These are phyloP conservation scores for Curvularia sp. DNA, from an alignment of 2,329 filamentous ascomycete species.

Conservation along the genomic window DNA sequence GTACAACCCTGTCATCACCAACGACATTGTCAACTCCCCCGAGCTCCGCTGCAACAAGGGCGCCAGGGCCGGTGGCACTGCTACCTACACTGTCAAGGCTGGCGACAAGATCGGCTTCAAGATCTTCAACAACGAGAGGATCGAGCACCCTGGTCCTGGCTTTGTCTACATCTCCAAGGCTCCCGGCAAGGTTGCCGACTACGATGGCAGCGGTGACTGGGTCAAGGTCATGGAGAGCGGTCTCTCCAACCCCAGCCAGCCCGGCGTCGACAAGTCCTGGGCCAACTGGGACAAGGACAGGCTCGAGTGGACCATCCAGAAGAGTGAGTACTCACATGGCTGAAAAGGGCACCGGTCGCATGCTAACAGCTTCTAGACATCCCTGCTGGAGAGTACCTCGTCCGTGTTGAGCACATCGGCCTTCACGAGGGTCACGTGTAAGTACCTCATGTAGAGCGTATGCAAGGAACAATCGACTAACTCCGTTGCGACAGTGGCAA, in stretches of 20 bases:
- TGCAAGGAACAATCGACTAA: background rate
- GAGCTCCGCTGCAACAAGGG: conserved; percentile 49
- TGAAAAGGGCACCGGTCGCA: background rate
- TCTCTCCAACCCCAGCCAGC: conserved; percentile 35
- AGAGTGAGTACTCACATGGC: conserved; percentile 15
- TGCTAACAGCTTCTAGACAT: conserved; percentile 21
- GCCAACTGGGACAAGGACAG: conserved; percentile 51
- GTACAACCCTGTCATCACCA: conserved; percentile 43
- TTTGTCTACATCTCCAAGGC: conserved; percentile 55
- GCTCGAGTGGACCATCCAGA: conserved; percentile 55
- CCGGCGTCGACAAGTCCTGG: conserved; percentile 37
- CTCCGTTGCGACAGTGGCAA: background rate
- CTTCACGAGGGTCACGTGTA: conserved; percentile 42
- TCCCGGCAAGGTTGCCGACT: conserved; percentile 70
- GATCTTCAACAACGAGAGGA: conserved; percentile 58
- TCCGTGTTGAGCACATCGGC: conserved; percentile 46
- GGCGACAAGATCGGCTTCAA: conserved; percentile 60
- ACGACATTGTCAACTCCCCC: conserved; percentile 42
- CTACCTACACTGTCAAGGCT: conserved; percentile 49
- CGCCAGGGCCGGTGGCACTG: conserved; percentile 41
- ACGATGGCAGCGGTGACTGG: conserved; percentile 67
- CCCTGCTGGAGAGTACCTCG: conserved; percentile 51
- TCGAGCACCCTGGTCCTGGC: conserved; percentile 51
- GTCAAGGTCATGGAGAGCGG: conserved; percentile 46
- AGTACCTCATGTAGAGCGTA: background rate